Base-by-base conservation (phyloP, 1,284 basidiomycete genomes). In the Boletellus deceptivus region DNA sequence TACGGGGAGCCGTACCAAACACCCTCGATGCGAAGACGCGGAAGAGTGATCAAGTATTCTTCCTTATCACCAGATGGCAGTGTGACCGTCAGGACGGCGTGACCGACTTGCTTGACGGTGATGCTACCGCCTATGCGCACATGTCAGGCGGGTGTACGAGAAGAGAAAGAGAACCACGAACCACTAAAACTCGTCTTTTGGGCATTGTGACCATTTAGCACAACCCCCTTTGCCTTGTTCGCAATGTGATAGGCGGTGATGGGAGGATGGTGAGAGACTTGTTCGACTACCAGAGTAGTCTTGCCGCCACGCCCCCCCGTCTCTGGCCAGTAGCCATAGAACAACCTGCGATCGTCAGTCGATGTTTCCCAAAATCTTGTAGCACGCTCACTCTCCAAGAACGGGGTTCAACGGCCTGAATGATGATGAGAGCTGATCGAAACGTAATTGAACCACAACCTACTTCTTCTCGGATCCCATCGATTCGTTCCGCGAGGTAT, bases 391-490 rank as follows among this genome's bases (percentile, higher is more conserved):
- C 86, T 95, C 92, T 71, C 94, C 95, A 25, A 98, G 87, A 13
- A 96, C 92, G 34, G 95, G 95, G 70, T 98, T 98, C 54, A 98
- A 78, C 9, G 95, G 95, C 71, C 91, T 90, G 58, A 6, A 45
- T 17, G 40, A 44, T 46, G 50, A 35, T 55, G 55, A 53, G 55
- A 57, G 49, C 20, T 24, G 14, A 46, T n/a, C 38, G 40, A 45
- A 46, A 44, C 14, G 48, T 14, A 42, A 48, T 16, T 33, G 25
- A 33, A 31, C 24, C 22, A 4, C 27, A 6, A 72, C 79, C 43
- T 57, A 87, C 87, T 98, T 99, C 79, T 98, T 99, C 79, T 98
- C 95, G 2, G 91, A 93, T 9, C 95, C 95, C 83, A 92, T 87
- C 58, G 85, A 86, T 75, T 95, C 92, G 64, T 94, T 95, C 52